Evolutionary conservation across 1,284 basidiomycete genomes (phyloP).

Genomic region (Cryptococcus jaspeensis): DNA sequence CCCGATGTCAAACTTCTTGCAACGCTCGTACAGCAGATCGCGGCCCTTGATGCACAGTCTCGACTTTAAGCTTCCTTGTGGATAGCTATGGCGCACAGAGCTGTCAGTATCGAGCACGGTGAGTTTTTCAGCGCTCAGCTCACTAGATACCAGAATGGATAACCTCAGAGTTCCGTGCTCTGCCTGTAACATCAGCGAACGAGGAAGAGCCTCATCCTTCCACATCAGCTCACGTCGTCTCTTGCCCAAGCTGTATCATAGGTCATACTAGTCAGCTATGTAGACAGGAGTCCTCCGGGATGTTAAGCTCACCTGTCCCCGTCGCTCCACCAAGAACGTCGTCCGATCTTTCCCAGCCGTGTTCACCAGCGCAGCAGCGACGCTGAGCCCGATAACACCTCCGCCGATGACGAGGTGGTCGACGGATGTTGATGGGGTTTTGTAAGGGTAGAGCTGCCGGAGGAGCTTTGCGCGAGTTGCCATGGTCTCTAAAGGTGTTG

Average conservation of each 20-base stretch:
- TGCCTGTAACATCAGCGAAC: constrained; percentile 39
- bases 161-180: constrained; percentile 93
- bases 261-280: constrained; percentile 1
- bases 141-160: constrained; percentile 71
- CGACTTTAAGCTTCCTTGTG: constrained; percentile 80
- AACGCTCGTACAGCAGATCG: constrained; percentile 77
- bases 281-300: too few relatives aligned
- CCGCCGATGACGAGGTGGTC: constrained; percentile 92
- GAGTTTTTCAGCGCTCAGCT: background rate
- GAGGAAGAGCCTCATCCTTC: too few relatives aligned
- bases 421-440: constrained; percentile 71
- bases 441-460: constrained; percentile 34
- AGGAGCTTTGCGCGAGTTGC: constrained; percentile 16
- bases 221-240: constrained; percentile 64
- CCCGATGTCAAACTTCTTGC: constrained; percentile 65
- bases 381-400: constrained; percentile 84
- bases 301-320: constrained; percentile 54
- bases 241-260: constrained; percentile 60
- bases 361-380: constrained; percentile 71
- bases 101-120: background rate
- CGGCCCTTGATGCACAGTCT: constrained; percentile 82
- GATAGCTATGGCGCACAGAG: constrained; percentile 73
- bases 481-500: background rate
- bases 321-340: constrained; percentile 82
- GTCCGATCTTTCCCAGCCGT: constrained; percentile 65